Conservation (phyloP, 768 basidiomycete species). For the Boletus sensibilis region DNA sequence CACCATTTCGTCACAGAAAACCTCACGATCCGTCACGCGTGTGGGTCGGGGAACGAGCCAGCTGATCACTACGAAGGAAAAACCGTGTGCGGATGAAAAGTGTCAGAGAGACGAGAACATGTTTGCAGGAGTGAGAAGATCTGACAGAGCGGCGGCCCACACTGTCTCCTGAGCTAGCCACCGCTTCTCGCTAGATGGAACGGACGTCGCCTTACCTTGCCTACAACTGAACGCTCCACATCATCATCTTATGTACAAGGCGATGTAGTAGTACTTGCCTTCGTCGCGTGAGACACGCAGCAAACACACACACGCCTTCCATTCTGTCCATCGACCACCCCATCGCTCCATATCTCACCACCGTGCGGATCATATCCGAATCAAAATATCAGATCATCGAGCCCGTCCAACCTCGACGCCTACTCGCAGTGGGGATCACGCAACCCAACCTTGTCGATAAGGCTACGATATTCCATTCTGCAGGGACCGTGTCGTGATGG, state of each 20-base stretch:
- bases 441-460: slow-evolving; percentile 17
- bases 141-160: neutral
- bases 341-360: slow-evolving; percentile 8
- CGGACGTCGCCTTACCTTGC: neutral
- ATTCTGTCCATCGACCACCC: slow-evolving; percentile 9
- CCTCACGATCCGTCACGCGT: neutral
- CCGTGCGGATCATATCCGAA: slow-evolving; percentile 22
- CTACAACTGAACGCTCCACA: neutral
- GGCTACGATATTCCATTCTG: slow-evolving; percentile 7
- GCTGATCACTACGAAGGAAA: neutral
- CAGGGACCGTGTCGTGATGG: slow-evolving; percentile 7
- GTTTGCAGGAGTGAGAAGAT: neutral
- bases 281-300: slow-evolving; percentile 9
- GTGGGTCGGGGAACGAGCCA: neutral
- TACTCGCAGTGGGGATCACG: slow-evolving; percentile 7
- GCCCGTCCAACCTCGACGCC: neutral
- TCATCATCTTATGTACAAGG: slow-evolving; percentile 8
- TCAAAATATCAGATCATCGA: neutral
- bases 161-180: neutral
- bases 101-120: neutral
- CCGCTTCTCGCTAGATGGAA: neutral
- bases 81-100: neutral
- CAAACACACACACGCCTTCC: slow-evolving; percentile 16
- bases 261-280: slow-evolving; percentile 10
- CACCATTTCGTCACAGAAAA: neutral